Evolutionary conservation across 106 monocot species (phyloP).

Genomic region (Allium sativum): DNA sequence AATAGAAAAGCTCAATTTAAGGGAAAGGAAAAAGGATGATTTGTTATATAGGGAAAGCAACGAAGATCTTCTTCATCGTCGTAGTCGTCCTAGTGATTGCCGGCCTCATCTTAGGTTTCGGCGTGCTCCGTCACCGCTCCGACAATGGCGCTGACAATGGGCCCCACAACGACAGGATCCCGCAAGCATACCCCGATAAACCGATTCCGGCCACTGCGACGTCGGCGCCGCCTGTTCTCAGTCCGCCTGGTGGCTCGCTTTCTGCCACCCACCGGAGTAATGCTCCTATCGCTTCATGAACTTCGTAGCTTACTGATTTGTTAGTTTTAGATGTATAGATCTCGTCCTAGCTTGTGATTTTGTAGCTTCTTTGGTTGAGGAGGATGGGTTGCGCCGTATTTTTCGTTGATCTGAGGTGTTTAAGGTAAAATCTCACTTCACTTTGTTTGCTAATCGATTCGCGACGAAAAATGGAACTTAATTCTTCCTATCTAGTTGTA

Average conservation of each 20-base stretch:
- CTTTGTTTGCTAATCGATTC: too few relatives aligned
- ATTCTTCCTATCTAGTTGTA: too few relatives aligned
- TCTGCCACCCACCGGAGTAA: neutral
- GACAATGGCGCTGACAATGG: constrained; percentile 3
- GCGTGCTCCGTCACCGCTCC: constrained; percentile 36
- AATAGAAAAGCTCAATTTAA: too few relatives aligned
- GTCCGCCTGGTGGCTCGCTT: constrained; percentile 1
- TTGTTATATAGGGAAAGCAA: constrained; percentile 86
- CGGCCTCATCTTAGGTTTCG: constrained; percentile 56
- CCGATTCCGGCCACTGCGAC: constrained; percentile 5
- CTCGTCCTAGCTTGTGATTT: neutral
- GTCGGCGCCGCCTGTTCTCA: constrained; percentile 2
- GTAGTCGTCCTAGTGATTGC: constrained; percentile 25
- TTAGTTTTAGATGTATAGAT: neutral
- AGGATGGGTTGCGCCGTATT: too few relatives aligned
- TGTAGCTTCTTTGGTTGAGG: too few relatives aligned
- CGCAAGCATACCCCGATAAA: neutral
- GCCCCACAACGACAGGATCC: neutral
- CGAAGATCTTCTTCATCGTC: constrained; percentile 84
- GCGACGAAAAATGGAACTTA: too few relatives aligned
- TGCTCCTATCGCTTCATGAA: neutral
- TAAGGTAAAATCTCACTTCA: too few relatives aligned
- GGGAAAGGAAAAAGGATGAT: constrained; percentile 6
- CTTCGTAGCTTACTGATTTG: neutral
- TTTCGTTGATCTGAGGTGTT: too few relatives aligned